phyloP scores from a whole-genome alignment of 345 rosid species.

The Hibiscus mutabilis region DNA sequence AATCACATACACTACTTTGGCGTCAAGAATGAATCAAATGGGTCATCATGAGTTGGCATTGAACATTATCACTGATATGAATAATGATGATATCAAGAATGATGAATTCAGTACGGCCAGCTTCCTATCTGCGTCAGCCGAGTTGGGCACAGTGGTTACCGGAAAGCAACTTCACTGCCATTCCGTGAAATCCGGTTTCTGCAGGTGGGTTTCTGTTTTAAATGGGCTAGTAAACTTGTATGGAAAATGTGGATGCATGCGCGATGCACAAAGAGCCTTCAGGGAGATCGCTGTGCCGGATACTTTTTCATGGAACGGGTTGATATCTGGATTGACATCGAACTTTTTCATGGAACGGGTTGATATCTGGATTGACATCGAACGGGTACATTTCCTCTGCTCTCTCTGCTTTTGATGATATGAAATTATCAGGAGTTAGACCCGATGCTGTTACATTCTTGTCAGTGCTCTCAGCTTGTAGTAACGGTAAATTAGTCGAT shows the following conservation, averaged over 20 bases:
- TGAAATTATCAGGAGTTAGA: constrained; percentile 48
- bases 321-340: too few species aligned
- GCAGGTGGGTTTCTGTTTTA: constrained; percentile 30
- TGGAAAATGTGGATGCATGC: constrained; percentile 40
- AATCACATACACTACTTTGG: constrained; percentile 58
- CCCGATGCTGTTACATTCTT: constrained; percentile 52
- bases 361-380: constrained; percentile 55
- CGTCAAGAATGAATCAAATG: constrained; percentile 51
- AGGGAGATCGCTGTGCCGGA: constrained; percentile 44
- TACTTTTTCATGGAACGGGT: too few species aligned
- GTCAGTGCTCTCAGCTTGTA: constrained; percentile 47
- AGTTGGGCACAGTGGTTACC: constrained; percentile 33
- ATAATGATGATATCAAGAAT: constrained; percentile 33
- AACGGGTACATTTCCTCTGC: constrained; percentile 43
- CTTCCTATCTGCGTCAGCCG: constrained; percentile 57
- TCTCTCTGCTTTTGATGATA: constrained; percentile 57
- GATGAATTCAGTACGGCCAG: constrained; percentile 53
- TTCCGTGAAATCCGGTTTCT: constrained; percentile 50
- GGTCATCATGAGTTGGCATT: constrained; percentile 42
- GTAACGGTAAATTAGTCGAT: constrained; percentile 40
- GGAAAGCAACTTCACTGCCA: constrained; percentile 65
- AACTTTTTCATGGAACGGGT: constrained; percentile 67
- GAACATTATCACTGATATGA: constrained; percentile 33
- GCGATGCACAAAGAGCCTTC: constrained; percentile 38
- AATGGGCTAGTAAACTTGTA: constrained; percentile 54